Conservation (phyloP, 2,329 filamentous ascomycete genomes). For the Xylariaceae sp. region DNA sequence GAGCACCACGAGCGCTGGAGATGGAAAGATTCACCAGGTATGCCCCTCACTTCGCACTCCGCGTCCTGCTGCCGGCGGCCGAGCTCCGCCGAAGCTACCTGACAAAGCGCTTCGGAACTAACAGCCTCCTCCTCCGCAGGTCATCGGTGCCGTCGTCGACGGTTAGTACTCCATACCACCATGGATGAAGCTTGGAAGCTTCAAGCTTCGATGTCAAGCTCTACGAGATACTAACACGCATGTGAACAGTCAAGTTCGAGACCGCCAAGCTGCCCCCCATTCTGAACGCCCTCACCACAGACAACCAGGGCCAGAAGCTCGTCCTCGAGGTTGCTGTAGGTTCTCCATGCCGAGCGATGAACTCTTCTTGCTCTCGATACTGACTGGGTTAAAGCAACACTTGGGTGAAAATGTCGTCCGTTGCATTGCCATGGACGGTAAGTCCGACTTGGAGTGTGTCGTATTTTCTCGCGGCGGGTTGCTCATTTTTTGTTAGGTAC, state of each 20-base stretch:
- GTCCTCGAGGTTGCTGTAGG: constrained; percentile 93
- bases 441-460: constrained; percentile 34
- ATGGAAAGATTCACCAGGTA: constrained; percentile 67
- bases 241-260: constrained; percentile 85
- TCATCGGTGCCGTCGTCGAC: constrained; percentile 99
- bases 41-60: constrained; percentile 26
- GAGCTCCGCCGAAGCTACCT: constrained; percentile 18
- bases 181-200: constrained; percentile 4
- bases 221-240: constrained; percentile 24
- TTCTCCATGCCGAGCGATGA: constrained; percentile 5
- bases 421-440: constrained; percentile 99
- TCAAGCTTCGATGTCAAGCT: not conserved
- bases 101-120: constrained; percentile 42
- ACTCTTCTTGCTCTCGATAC: constrained; percentile 32
- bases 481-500: constrained; percentile 61
- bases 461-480: not conserved
- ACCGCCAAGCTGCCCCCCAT: constrained; percentile 88
- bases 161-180: constrained; percentile 54
- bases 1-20: constrained; percentile 52
- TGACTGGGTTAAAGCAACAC: constrained; percentile 70
- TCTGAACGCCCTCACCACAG: constrained; percentile 91
- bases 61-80: not conserved
- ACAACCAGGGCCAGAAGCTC: constrained; percentile 90
- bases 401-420: constrained; percentile 98
- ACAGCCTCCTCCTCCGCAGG: constrained; percentile 55